Evolutionary conservation across 208 protist species (phyloP).

Genomic region (Crithidia fasciculata): DNA sequence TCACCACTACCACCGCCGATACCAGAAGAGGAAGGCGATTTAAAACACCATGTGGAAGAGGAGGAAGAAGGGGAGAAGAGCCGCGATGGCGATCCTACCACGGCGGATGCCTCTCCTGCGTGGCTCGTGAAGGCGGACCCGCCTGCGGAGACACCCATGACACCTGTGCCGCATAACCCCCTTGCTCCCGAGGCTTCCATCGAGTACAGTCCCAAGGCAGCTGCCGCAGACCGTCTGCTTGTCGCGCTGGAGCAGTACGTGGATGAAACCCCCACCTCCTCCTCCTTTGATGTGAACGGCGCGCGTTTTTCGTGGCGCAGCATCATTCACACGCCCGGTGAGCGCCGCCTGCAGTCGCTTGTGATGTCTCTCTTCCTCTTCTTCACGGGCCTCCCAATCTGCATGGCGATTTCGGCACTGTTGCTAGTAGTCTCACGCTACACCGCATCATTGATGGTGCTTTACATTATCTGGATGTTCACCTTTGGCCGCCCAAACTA

Average conservation of each 20-base stretch:
- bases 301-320: constrained; percentile 46
- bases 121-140: not conserved
- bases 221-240: constrained; percentile 42
- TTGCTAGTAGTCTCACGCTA: constrained; percentile 50
- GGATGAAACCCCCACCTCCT: constrained; percentile 17
- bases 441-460: constrained; percentile 61
- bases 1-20: no score
- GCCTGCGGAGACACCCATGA: not conserved
- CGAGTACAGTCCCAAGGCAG: constrained; percentile 36
- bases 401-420: constrained; percentile 26
- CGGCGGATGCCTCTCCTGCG: not conserved
- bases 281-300: constrained; percentile 29
- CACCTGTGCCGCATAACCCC: not conserved
- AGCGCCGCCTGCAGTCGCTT: constrained; percentile 58
- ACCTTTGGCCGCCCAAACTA: constrained; percentile 53
- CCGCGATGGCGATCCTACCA: not conserved
- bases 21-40: no score
- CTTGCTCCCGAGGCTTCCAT: not conserved
- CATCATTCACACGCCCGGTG: constrained; percentile 52
- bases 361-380: constrained; percentile 60
- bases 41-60: not conserved
- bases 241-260: constrained; percentile 61
- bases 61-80: not conserved
- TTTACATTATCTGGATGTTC: constrained; percentile 79
- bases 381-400: constrained; percentile 74